Conservation (phyloP, 2,329 filamentous ascomycete genomes). For the Phyllosticta citribraziliensis region DNA sequence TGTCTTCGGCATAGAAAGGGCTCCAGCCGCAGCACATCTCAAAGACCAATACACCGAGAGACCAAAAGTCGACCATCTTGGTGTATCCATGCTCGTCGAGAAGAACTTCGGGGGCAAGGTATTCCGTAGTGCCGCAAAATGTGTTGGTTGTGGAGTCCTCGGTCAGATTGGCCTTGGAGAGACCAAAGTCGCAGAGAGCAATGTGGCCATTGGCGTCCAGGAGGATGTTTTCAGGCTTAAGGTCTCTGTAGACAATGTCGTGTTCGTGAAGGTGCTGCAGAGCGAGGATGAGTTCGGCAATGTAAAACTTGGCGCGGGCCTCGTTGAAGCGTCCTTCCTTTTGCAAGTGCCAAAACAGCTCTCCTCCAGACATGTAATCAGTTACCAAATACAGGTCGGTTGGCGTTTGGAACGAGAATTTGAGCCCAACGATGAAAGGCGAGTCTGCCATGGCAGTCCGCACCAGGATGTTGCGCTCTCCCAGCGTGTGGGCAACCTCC, state of each 20-base stretch:
- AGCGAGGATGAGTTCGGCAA: constrained; percentile 90
- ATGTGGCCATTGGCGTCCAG: constrained; percentile 97
- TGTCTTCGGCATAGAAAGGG: constrained; percentile 97
- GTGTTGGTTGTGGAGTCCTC: constrained; percentile 98
- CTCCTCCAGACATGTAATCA: constrained; percentile 98
- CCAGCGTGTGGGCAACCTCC: constrained; percentile 93
- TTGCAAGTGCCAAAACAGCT: constrained; percentile 97
- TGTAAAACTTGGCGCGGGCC: constrained; percentile 94
- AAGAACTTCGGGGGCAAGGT: constrained; percentile 88
- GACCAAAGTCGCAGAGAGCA: constrained; percentile 90
- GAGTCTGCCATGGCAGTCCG: constrained; percentile 93
- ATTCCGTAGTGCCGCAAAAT: constrained; percentile 97
- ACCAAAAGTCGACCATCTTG: constrained; percentile 99
- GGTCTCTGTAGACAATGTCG: constrained; percentile 93
- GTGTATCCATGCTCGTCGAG: constrained; percentile 96
- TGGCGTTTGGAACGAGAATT: constrained; percentile 97
- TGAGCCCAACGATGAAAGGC: constrained; percentile 93
- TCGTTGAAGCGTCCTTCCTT: constrained; percentile 95
- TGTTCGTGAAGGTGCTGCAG: constrained; percentile 92
- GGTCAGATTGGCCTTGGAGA: constrained; percentile 94
- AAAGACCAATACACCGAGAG: constrained; percentile 90
- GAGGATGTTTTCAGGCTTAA: constrained; percentile 96
- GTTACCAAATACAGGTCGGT: constrained; percentile 97
- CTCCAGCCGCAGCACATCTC: constrained; percentile 99
- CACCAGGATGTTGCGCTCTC: constrained; percentile 93